Evolutionary conservation across 2,329 filamentous ascomycete genomes (phyloP).

Genomic region (Aspergillus arachidicola): DNA sequence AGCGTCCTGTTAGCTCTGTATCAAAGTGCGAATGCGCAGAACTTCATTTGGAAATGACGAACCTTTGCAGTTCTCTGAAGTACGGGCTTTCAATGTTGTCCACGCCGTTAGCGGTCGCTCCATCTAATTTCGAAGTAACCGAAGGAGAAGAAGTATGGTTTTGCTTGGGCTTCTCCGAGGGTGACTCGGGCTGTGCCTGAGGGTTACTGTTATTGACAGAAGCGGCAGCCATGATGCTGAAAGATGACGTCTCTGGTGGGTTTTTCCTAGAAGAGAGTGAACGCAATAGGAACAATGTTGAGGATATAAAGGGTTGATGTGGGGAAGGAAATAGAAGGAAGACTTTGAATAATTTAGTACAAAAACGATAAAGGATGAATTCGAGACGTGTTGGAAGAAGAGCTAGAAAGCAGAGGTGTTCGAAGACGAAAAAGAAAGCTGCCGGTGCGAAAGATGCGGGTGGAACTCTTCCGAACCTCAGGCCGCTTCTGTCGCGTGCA

Average conservation of each 20-base stretch:
- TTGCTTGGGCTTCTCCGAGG: conserved; percentile 69
- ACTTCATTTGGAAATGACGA: conserved; percentile 37
- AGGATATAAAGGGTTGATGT: neutral
- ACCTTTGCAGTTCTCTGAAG: conserved; percentile 91
- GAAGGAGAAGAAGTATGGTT: conserved; percentile 54
- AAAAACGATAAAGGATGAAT: conserved; percentile 13
- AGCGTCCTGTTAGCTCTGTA: conserved; percentile 20
- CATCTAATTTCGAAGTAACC: conserved; percentile 34
- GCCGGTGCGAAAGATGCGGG: conserved; percentile 34
- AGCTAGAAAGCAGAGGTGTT: conserved; percentile 17
- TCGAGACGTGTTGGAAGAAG: conserved; percentile 10
- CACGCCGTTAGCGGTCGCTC: conserved; percentile 49
- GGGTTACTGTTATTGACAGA: conserved; percentile 64
- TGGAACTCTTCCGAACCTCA: conserved; percentile 36
- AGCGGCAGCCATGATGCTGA: conserved; percentile 62
- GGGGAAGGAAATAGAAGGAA: neutral
- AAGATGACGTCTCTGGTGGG: neutral
- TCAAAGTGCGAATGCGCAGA: conserved; percentile 1
- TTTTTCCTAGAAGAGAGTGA: conserved; percentile 7
- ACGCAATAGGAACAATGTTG: conserved; percentile 5
- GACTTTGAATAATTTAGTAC: conserved; percentile 4
- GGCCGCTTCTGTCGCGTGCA: conserved; percentile 26
- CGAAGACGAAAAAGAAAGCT: conserved; percentile 18
- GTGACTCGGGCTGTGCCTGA: conserved; percentile 62
- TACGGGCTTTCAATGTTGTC: conserved; percentile 75